Base-by-base conservation (phyloP, 106 monocot species). In the Alisma plantagoaquatica region DNA sequence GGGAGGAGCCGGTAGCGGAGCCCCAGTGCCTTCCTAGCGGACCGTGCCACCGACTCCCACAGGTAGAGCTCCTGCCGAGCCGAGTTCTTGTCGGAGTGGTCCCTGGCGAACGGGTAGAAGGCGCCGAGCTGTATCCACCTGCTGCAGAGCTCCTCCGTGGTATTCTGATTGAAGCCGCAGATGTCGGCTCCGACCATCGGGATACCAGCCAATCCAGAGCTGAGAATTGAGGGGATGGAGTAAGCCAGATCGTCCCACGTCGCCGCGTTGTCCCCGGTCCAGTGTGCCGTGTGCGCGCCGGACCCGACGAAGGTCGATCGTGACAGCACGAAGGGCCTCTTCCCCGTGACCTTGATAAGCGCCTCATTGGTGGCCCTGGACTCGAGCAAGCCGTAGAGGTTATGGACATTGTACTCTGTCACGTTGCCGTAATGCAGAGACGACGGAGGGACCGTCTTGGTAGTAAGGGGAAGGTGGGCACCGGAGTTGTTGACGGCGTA, bases 151-250 rank as follows among this genome's bases (percentile, higher is more conserved):
- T 53, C 53, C 75, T 20, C 80, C 56, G 6, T 80, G 7, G 83
- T 90, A 61, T 90, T 27, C 0, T 65, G 71, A 18, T 4, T 10
- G 45, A 84, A 90, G 1, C 84, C 80, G 28, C 89, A 90, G 11
- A 90, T 90, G 61, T 90, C 89, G 0, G 89, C 84, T 31, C 83
- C 83, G 19, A 80, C 67, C 83, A 90, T 84, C 6, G 83, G 89
- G 43, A 90, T 74, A 9, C 89, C 83, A 43, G 84, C 83, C 23
- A 83, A 11, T 11, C 89, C 89, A 3, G 56, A 84, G 65, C 53
- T 80, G 16, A 84, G 59, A 2, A 84, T 74, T 6, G 67, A 51
- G 1, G 83, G 38, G 25, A 90, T 90, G 0, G 89, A 84, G 60
- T 77, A 80, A 0, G 15, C 64, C 22, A 90, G 60, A 35, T 90